These are phyloP conservation scores for Zizania latifolia DNA, from an alignment of 176 grass and related monocot genomes.

Conservation along the genomic window DNA sequence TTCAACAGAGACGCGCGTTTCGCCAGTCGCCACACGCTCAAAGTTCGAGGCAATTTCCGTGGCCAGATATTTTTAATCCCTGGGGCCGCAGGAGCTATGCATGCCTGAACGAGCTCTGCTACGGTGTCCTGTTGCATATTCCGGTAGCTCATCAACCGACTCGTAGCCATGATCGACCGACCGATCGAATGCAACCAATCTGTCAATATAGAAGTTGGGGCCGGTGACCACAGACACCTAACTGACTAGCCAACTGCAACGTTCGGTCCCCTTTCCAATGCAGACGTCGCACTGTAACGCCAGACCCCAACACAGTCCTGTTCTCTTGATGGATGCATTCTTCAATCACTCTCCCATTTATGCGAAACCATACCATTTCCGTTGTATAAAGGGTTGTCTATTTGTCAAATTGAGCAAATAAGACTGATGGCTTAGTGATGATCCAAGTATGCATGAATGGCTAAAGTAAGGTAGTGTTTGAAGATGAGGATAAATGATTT, in stretches of 20 bases:
- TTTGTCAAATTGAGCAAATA: neutral
- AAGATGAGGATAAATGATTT: too few relatives aligned
- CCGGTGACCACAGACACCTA: conserved; percentile 34
- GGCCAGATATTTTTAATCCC: neutral
- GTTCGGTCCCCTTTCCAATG: conserved; percentile 15
- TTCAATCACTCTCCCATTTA: neutral
- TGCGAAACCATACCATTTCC: neutral
- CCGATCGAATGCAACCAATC: conserved; percentile 6
- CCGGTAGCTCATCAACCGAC: neutral
- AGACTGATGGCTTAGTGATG: neutral
- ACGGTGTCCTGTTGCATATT: neutral
- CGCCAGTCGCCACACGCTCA: neutral
- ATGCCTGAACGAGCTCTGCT: neutral
- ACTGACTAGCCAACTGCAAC: conserved; percentile 17
- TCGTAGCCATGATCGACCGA: neutral
- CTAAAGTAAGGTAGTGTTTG: too few relatives aligned
- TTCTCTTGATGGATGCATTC: neutral
- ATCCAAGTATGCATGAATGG: conserved; percentile 1
- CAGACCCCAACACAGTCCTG: conserved; percentile 24
- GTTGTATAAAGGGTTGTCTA: too few relatives aligned
- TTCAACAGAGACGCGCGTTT: neutral
- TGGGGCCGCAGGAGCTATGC: neutral
- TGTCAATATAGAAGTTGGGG: neutral
- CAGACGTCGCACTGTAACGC: conserved; percentile 3
- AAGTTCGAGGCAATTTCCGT: neutral